Conservation (phyloP, 306 rosid species). For the Fragaria iinumae region DNA sequence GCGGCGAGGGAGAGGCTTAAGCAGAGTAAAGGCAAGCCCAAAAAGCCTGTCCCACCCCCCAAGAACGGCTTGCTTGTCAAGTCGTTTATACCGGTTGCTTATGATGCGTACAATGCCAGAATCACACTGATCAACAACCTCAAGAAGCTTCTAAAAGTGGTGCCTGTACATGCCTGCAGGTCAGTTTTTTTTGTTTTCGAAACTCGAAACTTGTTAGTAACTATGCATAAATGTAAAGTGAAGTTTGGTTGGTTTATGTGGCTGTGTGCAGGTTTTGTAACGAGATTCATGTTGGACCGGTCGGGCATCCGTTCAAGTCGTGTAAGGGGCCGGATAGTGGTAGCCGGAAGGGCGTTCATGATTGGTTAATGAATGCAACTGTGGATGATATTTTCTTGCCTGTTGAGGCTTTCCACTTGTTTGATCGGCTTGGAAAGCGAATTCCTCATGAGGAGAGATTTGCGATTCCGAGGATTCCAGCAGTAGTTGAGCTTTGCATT, state of each 20-base stretch:
- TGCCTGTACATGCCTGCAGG: constrained; percentile 92
- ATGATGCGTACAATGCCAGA: constrained; percentile 74
- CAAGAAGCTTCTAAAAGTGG: constrained; percentile 79
- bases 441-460: constrained; percentile 77
- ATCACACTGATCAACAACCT: constrained; percentile 78
- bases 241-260: neutral
- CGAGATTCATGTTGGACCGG: constrained; percentile 89
- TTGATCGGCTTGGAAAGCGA: constrained; percentile 74
- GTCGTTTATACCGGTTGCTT: constrained; percentile 71
- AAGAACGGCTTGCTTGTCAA: constrained; percentile 81
- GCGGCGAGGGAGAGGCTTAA: constrained; percentile 93
- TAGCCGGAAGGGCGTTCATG: constrained; percentile 71
- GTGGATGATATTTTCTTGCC: constrained; percentile 78
- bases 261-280: constrained; percentile 66
- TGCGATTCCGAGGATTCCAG: constrained; percentile 81
- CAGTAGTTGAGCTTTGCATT: constrained; percentile 84
- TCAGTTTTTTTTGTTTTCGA: constrained; percentile 29
- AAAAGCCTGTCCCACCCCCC: constrained; percentile 61
- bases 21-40: constrained; percentile 64
- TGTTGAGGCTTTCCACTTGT: constrained; percentile 78
- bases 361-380: constrained; percentile 58
- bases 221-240: neutral
- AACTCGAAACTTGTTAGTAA: neutral
- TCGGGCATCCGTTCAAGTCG: constrained; percentile 93
- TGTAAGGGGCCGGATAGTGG: constrained; percentile 65